Base-by-base conservation (phyloP, 371 early-diverging fungal species). In the Catenaria anguillulae region DNA sequence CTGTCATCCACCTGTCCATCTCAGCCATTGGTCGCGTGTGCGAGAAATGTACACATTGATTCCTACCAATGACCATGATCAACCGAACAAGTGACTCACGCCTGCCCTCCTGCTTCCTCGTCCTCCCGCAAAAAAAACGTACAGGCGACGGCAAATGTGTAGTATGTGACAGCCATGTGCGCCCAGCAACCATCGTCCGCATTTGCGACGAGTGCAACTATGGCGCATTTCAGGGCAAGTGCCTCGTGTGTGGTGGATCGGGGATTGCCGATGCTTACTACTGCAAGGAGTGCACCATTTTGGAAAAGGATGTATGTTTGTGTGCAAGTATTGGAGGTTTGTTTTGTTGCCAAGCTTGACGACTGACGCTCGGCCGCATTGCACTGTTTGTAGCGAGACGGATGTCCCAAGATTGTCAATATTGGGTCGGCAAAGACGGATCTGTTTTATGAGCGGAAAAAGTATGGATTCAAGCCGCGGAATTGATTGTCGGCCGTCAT, bases 121-220 rank as follows among this genome's bases (percentile, higher is more conserved):
- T 4, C 31, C 26, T 26, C 33, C 21, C 21, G 8, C n/a, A 60
- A 12, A 29, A 37, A 37, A n/a, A n/a, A n/a, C n/a, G n/a, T n/a
- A n/a, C 10, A 29, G 46, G 87, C 73, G 97, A 95, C 71, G 96
- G 97, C 64, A 80, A 78, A 70, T 97, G 97, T 68, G 88, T 93
- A 34, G 86, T 97, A 67, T 97, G 97, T 69, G 97, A 95, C 72
- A 89, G 90, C 72, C 88, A 87, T 62, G 95, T 94, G 21, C 78
- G 86, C n/a, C 92, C 92, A 40, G 83, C 86, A 36, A 90, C 87
- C 24, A 64, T 86, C 40, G 96, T 93, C 26, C 85, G 86, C 54
- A 89, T 95, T 56, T 97, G 97, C 71, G 95, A 93, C 66, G 96
- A 95, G 70, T 94, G 95, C 76, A 94, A 94, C 78, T 95, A 90